A percentile compares a stretch with the other conserved stretches of the same genome.
Evolutionary conservation across 768 basidiomycete species (phyloP).

Genomic region (Podaxis pistillaris): DNA sequence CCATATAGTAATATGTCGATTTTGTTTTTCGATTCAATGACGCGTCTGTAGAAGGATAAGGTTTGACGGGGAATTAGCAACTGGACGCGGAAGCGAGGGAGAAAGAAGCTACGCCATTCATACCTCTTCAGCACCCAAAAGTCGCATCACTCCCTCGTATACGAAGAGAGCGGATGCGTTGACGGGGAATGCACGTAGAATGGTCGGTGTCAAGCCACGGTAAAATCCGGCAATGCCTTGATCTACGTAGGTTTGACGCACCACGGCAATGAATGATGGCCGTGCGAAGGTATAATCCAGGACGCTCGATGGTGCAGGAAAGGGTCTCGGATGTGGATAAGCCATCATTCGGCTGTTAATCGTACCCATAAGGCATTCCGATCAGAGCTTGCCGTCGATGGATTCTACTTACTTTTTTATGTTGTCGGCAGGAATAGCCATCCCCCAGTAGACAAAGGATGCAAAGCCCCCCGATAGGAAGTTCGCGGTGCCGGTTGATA

Average conservation of each 20-base stretch:
- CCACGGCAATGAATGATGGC: conserved; percentile 50
- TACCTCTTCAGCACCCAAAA: conserved; percentile 67
- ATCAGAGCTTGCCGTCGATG: neutral
- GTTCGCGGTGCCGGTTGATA: conserved; percentile 59
- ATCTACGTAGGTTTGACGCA: conserved; percentile 49
- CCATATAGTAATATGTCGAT: neutral
- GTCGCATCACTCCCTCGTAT: conserved; percentile 71
- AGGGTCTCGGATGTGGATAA: conserved; percentile 44
- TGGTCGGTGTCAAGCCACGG: conserved; percentile 65
- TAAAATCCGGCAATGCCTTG: conserved; percentile 58
- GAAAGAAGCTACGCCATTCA: conserved; percentile 2
- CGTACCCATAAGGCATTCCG: conserved; percentile 5
- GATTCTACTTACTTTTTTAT: conserved; percentile 65
- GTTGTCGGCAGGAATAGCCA: conserved; percentile 76
- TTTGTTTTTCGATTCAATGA: conserved; percentile 22
- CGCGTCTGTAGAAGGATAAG: conserved; percentile 38
- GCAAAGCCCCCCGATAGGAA: conserved; percentile 65
- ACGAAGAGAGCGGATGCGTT: conserved; percentile 81
- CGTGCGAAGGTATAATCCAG: conserved; percentile 24
- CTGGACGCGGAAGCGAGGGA: conserved; percentile 10
- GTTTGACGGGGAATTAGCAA: conserved; percentile 10
- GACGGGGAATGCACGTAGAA: conserved; percentile 73
- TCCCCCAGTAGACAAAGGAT: conserved; percentile 64
- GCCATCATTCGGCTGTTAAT: conserved; percentile 63
- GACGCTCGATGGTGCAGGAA: conserved; percentile 30